These are phyloP conservation scores for Pichia gijzeniarum DNA, from an alignment of 805 yeast genomes.

Conservation along the genomic window DNA sequence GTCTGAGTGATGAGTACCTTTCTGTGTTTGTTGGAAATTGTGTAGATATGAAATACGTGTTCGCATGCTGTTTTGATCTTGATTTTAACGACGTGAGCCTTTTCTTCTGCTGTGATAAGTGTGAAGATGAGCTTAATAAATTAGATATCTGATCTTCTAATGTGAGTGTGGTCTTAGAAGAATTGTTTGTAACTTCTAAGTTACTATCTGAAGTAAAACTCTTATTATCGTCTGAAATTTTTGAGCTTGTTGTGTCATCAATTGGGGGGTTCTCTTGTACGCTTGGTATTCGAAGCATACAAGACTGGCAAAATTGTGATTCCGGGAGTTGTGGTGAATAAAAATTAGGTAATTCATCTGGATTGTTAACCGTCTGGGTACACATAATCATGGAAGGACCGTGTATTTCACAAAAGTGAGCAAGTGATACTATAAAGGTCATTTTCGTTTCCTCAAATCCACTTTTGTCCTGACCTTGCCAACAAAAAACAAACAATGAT, in stretches of 20 bases:
- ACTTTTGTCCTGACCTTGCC: too few species aligned
- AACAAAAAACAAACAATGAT: too few species aligned
- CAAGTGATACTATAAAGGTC: slow-evolving; percentile 46
- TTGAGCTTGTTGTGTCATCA: neutral
- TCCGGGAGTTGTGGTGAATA: slow-evolving; percentile 35
- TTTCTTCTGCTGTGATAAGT: neutral
- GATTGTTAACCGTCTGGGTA: slow-evolving; percentile 37
- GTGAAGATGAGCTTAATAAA: neutral
- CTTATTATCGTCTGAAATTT: neutral
- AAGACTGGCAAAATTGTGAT: slow-evolving; percentile 46
- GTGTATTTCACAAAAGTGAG: slow-evolving; percentile 75
- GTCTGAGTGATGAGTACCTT: slow-evolving; percentile 48
- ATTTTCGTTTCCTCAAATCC: slow-evolving; percentile 8
- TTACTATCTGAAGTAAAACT: neutral
- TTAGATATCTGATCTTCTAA: slow-evolving; percentile 10
- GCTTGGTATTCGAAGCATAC: slow-evolving; percentile 34
- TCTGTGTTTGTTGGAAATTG: slow-evolving; percentile 53
- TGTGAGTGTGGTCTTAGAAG: slow-evolving; percentile 2
- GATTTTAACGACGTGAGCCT: slow-evolving; percentile 13
- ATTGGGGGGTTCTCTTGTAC: neutral
- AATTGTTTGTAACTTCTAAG: neutral
- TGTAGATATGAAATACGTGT: slow-evolving; percentile 40
- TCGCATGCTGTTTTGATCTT: slow-evolving; percentile 13
- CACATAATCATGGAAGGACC: slow-evolving; percentile 66
- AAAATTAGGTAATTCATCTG: slow-evolving; percentile 17